Percentiles rank a stretch among this genome's conserved stretches.
Conservation (phyloP, 805 yeast genomes). For the Isabelozyma heimii region DNA sequence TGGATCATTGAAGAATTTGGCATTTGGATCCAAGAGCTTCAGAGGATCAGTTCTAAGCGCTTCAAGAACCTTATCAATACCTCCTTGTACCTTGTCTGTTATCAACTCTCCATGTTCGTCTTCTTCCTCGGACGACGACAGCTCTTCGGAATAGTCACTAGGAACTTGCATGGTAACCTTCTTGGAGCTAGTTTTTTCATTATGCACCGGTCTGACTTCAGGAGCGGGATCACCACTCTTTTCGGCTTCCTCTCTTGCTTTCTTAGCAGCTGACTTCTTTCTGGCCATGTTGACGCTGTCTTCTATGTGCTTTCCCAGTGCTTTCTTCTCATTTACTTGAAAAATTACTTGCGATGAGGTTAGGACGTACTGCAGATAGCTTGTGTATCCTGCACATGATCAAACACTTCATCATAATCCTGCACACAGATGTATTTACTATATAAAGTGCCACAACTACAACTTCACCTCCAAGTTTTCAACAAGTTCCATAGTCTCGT, state of each 20-base stretch:
- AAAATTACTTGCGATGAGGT: background rate
- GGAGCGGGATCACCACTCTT: slow-evolving; percentile 4
- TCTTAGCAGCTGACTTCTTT: slow-evolving; percentile 82
- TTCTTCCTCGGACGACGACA: slow-evolving; percentile 66
- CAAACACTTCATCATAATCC: background rate
- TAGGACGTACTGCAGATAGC: background rate
- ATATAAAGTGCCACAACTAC: background rate
- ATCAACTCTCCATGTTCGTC: slow-evolving; percentile 88
- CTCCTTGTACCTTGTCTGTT: slow-evolving; percentile 81
- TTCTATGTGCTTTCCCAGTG: background rate
- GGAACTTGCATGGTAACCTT: slow-evolving; percentile 6
- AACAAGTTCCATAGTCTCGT: slow-evolving; percentile 26
- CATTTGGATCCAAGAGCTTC: slow-evolving; percentile 61
- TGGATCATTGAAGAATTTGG: slow-evolving; percentile 71
- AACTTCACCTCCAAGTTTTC: background rate
- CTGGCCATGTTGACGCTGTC: slow-evolving; percentile 60
- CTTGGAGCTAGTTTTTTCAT: slow-evolving; percentile 7
- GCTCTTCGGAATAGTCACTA: slow-evolving; percentile 19
- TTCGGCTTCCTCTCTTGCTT: slow-evolving; percentile 52
- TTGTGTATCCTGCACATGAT: background rate
- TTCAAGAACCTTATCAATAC: slow-evolving; percentile 66
- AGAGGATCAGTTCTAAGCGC: slow-evolving; percentile 72
- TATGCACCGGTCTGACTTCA: background rate
- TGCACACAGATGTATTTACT: too few species aligned
- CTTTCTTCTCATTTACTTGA: background rate